phyloP scores from a whole-genome alignment of 2,329 filamentous ascomycete genomes.

The Paraconiothyrium sp. region DNA sequence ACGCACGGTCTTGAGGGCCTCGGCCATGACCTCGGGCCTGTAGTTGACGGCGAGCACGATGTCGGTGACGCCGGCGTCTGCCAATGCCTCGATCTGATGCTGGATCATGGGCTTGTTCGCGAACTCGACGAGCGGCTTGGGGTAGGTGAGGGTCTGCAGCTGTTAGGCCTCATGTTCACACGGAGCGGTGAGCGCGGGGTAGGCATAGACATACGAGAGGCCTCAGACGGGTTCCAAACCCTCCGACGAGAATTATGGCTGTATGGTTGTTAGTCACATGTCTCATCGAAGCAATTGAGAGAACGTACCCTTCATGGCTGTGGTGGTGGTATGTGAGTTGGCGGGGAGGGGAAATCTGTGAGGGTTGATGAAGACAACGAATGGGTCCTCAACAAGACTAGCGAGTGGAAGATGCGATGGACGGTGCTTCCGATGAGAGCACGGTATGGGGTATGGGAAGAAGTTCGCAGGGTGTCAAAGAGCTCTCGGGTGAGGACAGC shows the following conservation, averaged over 20 bases:
- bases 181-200: constrained; percentile 27
- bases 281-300: constrained; percentile 18
- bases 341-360: constrained; percentile 18
- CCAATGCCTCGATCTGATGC: constrained; percentile 95
- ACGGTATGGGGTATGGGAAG: constrained; percentile 22
- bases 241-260: constrained; percentile 99
- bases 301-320: constrained; percentile 53
- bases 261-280: constrained; percentile 18
- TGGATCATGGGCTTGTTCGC: constrained; percentile 99
- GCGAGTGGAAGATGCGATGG: constrained; percentile 20
- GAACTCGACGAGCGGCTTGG: constrained; percentile 97
- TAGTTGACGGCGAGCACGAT: constrained; percentile 99
- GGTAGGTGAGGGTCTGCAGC: constrained; percentile 87
- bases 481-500: constrained; percentile 36
- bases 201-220: constrained; percentile 74
- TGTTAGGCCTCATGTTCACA: constrained; percentile 33
- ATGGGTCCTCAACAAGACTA: constrained; percentile 25
- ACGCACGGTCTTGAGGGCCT: constrained; percentile 84
- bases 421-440: constrained; percentile 14
- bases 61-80: constrained; percentile 92
- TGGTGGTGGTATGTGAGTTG: constrained; percentile 30
- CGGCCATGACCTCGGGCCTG: constrained; percentile 96
- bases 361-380: constrained; percentile 25
- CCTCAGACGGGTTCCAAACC: constrained; percentile 96
- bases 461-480: constrained; percentile 32